Evolutionary conservation across 2,329 filamentous ascomycete species (phyloP), one percentile per base, ranked within the genome.

Genomic region (Neonectria sp.): DNA sequence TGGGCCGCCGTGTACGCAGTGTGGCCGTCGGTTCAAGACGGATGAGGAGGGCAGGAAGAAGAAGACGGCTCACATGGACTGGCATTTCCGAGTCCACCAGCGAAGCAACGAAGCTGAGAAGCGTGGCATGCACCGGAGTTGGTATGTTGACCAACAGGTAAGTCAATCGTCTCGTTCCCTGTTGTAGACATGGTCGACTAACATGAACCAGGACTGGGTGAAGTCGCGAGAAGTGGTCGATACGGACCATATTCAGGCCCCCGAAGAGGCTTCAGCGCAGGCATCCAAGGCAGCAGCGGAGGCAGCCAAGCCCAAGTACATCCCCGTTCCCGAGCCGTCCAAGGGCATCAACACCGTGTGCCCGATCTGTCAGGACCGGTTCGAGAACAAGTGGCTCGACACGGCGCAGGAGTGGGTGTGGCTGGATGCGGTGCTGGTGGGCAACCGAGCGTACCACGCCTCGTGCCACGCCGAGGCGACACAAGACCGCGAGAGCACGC

Each of bases 321-420:
- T 99, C 13, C 90, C 91, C 3, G 95, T 96, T 1, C 96, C 95
- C 0, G 93, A 95, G 57, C 92, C 95, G 71, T 88, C 90, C 21
- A 87, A 89, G 29, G 86, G 93, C 29, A 89, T 92, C 65, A 95
- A 94, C 77, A 92, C 90, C 17, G 88, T 93, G 1, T 99, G 96
- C 77, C 94, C 95, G 2, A 97, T 99, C 73, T 98, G 96, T 79
- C 95, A 97, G 79, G 96, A 99, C 79, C 92, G 93, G 72, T 98
- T 99, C 75, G 93, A 97, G 82, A 94, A 93, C 71, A 92, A 93
- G 71, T 98, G 95, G 92, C 91, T 95, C 7, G 94, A 97, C 74
- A 94, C 97, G 69, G 93, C 93, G 21, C 95, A 98, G 80, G 95
- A 99, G 77, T 98, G 95, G 88, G 95, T 99, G 46, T 98, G 96